Evolutionary conservation across 2,329 filamentous ascomycete genomes (phyloP).

Genomic region (Escovopsis weberi): DNA sequence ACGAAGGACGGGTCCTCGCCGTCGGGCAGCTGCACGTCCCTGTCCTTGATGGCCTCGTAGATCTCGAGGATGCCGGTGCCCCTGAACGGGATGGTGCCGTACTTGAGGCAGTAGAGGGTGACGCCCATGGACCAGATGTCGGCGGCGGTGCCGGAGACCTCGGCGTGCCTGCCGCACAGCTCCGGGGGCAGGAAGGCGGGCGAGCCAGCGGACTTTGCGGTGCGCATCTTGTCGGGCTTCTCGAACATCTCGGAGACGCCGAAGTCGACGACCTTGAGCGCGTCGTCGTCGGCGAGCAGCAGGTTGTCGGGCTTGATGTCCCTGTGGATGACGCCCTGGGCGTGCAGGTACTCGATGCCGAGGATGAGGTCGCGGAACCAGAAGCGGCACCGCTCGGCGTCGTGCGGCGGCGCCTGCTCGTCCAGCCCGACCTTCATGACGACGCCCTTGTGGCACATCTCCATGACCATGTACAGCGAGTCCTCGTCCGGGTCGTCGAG

Average conservation of each 20-base stretch:
- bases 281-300: slow-evolving; percentile 73
- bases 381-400: slow-evolving; percentile 64
- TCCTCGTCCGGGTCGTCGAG: slow-evolving; percentile 92
- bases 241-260: slow-evolving; percentile 99
- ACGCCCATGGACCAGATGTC: slow-evolving; percentile 99
- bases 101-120: slow-evolving; percentile 82
- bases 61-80: slow-evolving; percentile 66
- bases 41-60: slow-evolving; percentile 72
- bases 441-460: slow-evolving; percentile 97
- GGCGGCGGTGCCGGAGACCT: slow-evolving; percentile 75
- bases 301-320: slow-evolving; percentile 98
- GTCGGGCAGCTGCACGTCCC: slow-evolving; percentile 46
- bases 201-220: slow-evolving; percentile 83
- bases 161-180: slow-evolving; percentile 73
- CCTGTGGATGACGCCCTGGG: slow-evolving; percentile 85
- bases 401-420: slow-evolving; percentile 68
- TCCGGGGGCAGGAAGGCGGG: slow-evolving; percentile 92
- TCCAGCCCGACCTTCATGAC: slow-evolving; percentile 92
- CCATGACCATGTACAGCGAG: slow-evolving; percentile 94
- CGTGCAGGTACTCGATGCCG: slow-evolving; percentile 90
- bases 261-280: slow-evolving; percentile 96
- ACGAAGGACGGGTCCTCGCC: slow-evolving; percentile 54
- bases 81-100: slow-evolving; percentile 79
- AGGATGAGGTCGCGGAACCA: slow-evolving; percentile 94
- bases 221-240: slow-evolving; percentile 72